Percentiles rank a stretch among this genome's conserved stretches.
Evolutionary conservation across 108 stramenopile species (phyloP).

Genomic region (Cyclotella kingstonii): DNA sequence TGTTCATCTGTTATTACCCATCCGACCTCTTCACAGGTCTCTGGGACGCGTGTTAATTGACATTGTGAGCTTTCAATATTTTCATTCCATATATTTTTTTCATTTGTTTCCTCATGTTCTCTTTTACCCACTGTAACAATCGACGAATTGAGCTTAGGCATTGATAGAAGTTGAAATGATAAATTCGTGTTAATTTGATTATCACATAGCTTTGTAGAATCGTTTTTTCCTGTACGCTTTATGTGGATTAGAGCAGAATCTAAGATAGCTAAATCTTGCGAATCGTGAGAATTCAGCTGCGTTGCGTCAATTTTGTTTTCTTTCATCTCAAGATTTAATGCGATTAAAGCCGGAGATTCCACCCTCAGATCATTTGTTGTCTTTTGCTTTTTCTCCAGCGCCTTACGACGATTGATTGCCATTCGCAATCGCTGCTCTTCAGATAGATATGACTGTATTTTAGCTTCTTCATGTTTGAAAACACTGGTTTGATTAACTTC

Average conservation of each 20-base stretch:
- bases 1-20: slow-evolving; percentile 25
- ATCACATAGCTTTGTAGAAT: no score
- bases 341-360: background rate
- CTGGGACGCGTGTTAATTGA: background rate
- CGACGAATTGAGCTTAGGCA: no score
- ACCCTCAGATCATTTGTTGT: background rate
- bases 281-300: no score
- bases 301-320: background rate
- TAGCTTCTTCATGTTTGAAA: background rate
- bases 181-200: no score
- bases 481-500: background rate
- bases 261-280: no score
- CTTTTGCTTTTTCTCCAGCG: slow-evolving; percentile 33
- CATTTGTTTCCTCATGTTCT: no score
- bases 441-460: slow-evolving; percentile 9
- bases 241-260: no score
- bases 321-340: background rate
- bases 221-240: no score
- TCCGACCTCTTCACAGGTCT: background rate
- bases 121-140: no score
- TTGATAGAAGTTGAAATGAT: no score
- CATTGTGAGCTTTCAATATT: background rate
- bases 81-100: no score
- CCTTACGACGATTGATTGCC: slow-evolving; percentile 25
- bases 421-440: slow-evolving; percentile 31